These are phyloP conservation scores for Ramichloridium luteum DNA, from an alignment of 2,329 filamentous ascomycete species.

Conservation along the genomic window DNA sequence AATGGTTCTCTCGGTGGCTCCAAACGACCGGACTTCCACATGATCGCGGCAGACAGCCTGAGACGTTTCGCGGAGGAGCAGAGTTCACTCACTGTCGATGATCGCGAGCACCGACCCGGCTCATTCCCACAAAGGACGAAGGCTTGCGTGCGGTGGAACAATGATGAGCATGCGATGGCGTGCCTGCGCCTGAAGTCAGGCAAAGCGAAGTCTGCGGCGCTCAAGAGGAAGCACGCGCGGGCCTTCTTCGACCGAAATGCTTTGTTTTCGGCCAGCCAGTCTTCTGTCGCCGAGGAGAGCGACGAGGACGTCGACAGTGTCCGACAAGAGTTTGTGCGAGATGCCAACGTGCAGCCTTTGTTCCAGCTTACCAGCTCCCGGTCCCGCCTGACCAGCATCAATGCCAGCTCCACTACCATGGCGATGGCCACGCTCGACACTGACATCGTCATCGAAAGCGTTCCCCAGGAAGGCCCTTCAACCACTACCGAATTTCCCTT, in stretches of 20 bases:
- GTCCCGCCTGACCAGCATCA: slow-evolving; percentile 37
- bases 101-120: slow-evolving; percentile 22
- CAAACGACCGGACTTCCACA: slow-evolving; percentile 22
- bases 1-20: slow-evolving; percentile 5
- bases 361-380: slow-evolving; percentile 35
- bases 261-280: slow-evolving; percentile 15
- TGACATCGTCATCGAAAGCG: slow-evolving; percentile 30
- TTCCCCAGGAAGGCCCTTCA: slow-evolving; percentile 3
- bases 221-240: slow-evolving; percentile 32
- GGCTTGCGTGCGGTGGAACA: slow-evolving; percentile 19
- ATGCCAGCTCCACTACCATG: slow-evolving; percentile 31
- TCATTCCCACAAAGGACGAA: slow-evolving; percentile 20
- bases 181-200: slow-evolving; percentile 12
- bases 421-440: slow-evolving; percentile 39
- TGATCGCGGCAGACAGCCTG: slow-evolving; percentile 37
- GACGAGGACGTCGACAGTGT: slow-evolving; percentile 19
- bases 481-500: slow-evolving; percentile 33
- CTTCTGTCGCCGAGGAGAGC: slow-evolving; percentile 11
- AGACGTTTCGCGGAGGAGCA: slow-evolving; percentile 35
- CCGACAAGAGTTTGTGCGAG: slow-evolving; percentile 32
- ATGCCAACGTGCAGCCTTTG: slow-evolving; percentile 35
- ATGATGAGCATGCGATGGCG: slow-evolving; percentile 19
- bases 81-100: slow-evolving; percentile 33
- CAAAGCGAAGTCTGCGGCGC: slow-evolving; percentile 20
- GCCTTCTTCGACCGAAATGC: slow-evolving; percentile 27